A percentile compares a stretch with the other conserved stretches of the same genome.
Evolutionary conservation across 768 basidiomycete genomes (phyloP).

Genomic region (Amyloporia xantha): DNA sequence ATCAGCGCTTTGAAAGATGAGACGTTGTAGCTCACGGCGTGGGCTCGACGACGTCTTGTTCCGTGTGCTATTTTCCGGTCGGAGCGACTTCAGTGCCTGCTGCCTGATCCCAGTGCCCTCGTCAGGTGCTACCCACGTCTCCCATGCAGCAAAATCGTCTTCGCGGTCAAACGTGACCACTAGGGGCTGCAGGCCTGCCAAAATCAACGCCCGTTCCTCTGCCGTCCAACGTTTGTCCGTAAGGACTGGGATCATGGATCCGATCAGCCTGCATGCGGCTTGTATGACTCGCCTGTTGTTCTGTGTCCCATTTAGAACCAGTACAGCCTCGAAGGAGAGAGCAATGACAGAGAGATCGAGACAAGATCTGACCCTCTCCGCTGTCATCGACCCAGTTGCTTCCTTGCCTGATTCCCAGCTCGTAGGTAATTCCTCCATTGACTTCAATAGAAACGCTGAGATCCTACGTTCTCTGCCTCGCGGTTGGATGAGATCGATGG

Average conservation of each 20-base stretch:
- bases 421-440: conserved; percentile 42
- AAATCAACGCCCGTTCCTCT: conserved; percentile 57
- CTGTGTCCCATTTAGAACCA: conserved; percentile 58
- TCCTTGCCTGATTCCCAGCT: conserved; percentile 44
- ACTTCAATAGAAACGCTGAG: conserved; percentile 56
- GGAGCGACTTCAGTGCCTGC: conserved; percentile 38
- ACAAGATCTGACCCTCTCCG: conserved; percentile 57
- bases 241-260: conserved; percentile 33
- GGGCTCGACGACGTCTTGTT: conserved; percentile 11
- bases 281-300: conserved; percentile 58
- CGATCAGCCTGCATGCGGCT: conserved; percentile 47
- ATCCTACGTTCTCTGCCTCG: conserved; percentile 54
- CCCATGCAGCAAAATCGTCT: conserved; percentile 27
- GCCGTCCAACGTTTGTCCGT: conserved; percentile 44
- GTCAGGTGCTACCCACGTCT: conserved; percentile 43
- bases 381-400: conserved; percentile 34
- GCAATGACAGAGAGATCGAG: conserved; percentile 65
- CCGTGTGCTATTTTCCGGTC: conserved; percentile 8
- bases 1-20: conserved; percentile 64
- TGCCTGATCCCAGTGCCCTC: conserved; percentile 55
- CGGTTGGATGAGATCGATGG: conserved; percentile 36
- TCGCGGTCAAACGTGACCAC: conserved; percentile 32
- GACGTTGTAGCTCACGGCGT: conserved; percentile 41
- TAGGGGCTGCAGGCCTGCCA: conserved; percentile 62
- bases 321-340: conserved; percentile 61